These are phyloP conservation scores for Magnolia sinica DNA, from an alignment of 164 flowering plant genomes.

Conservation along the genomic window DNA sequence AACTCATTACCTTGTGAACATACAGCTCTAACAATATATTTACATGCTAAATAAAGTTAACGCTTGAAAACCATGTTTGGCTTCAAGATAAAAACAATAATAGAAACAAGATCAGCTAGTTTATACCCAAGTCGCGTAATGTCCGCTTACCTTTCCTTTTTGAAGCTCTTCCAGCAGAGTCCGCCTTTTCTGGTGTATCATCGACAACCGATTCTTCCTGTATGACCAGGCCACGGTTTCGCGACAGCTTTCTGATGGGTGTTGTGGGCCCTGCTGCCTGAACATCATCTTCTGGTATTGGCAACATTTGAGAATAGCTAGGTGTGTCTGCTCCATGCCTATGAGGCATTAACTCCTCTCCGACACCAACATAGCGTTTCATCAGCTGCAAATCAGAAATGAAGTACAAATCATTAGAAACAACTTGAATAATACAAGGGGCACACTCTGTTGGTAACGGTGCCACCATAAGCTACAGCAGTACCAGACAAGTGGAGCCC, in stretches of 20 bases:
- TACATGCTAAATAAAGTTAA: not conserved
- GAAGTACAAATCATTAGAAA: not conserved
- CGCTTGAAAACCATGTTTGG: not conserved
- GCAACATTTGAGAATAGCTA: not conserved
- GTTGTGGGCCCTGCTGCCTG: slow-evolving; percentile 14
- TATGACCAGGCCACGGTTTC: slow-evolving; percentile 28
- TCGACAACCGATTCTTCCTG: slow-evolving; percentile 49
- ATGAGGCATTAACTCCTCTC: slow-evolving; percentile 41
- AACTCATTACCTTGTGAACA: too few relatives aligned
- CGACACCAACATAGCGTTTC: slow-evolving; percentile 23
- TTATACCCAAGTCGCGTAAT: not conserved
- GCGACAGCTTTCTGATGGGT: slow-evolving; percentile 29
- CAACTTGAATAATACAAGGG: too few relatives aligned
- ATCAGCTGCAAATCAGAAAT: slow-evolving; percentile 23
- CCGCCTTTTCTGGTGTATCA: slow-evolving; percentile 50
- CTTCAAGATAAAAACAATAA: not conserved
- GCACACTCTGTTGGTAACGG: too few relatives aligned
- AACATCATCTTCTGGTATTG: not conserved
- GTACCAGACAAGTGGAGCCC: not conserved
- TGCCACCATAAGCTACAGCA: too few relatives aligned
- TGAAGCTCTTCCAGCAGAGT: not conserved
- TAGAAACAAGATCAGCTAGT: not conserved
- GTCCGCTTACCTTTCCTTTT: slow-evolving; percentile 44
- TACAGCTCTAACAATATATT: too few relatives aligned
- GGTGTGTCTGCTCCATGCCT: not conserved